Conservation (phyloP, 352 stramenopile genomes). For the Globisporangium nagaii region DNA sequence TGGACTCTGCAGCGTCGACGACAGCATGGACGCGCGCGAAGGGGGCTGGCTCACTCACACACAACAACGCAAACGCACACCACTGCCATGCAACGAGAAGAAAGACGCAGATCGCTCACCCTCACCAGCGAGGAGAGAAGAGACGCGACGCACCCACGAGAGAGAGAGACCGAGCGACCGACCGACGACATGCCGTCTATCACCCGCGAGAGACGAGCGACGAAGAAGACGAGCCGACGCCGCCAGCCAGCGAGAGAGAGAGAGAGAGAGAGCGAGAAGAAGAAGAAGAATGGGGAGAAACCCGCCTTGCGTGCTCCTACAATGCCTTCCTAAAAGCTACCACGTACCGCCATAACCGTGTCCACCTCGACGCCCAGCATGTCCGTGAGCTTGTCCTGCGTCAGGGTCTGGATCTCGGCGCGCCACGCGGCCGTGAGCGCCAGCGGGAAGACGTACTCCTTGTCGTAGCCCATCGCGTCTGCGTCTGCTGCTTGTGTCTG, state of each 20-base stretch:
- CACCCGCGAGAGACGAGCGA: not conserved
- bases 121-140: not conserved
- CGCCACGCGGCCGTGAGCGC: slow-evolving; percentile 53
- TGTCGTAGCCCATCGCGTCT: slow-evolving; percentile 18
- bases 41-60: not conserved
- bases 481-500: not conserved
- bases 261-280: not conserved
- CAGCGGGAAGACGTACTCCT: slow-evolving; percentile 58
- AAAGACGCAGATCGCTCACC: not conserved
- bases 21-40: not conserved
- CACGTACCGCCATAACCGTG: slow-evolving; percentile 79
- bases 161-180: not conserved
- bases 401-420: slow-evolving; percentile 41
- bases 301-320: not conserved
- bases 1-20: not conserved
- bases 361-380: slow-evolving; percentile 82
- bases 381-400: slow-evolving; percentile 56
- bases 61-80: slow-evolving; percentile 1
- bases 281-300: slow-evolving; percentile 1
- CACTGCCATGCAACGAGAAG: slow-evolving; percentile 11
- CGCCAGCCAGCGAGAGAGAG: no score
- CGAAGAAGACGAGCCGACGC: not conserved
- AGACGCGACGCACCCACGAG: not conserved
- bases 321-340: not conserved
- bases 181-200: not conserved